Conservation (phyloP, 2,329 filamentous ascomycete genomes). For the Lizonia empirigonia region DNA sequence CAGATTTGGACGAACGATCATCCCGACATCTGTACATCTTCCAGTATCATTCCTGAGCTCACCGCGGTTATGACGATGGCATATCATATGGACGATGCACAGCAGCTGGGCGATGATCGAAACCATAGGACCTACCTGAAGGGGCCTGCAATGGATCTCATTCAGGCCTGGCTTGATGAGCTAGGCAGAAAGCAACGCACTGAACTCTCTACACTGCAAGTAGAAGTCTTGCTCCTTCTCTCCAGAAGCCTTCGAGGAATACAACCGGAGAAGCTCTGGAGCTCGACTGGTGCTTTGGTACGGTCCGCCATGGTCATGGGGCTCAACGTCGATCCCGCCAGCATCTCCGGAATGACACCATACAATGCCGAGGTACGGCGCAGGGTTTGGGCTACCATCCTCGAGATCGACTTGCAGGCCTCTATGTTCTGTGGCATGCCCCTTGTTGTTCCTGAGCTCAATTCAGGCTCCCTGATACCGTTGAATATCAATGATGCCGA, state of each 20-base stretch:
- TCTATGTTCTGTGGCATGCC: conserved; percentile 29
- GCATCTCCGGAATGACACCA: conserved; percentile 40
- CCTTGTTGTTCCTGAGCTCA: conserved; percentile 20
- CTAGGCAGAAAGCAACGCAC: conserved; percentile 29
- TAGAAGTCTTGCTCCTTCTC: conserved; percentile 24
- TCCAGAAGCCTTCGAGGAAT: conserved; percentile 19
- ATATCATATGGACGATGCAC: conserved; percentile 25
- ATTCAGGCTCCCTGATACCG: conserved; percentile 13
- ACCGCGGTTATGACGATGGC: conserved; percentile 30
- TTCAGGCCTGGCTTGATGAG: conserved; percentile 31
- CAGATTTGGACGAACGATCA: conserved; percentile 24
- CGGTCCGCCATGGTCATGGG: conserved; percentile 52
- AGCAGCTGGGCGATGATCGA: conserved; percentile 11
- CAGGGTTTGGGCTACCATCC: conserved; percentile 53
- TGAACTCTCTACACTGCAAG: conserved; percentile 29
- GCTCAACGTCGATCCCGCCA: conserved; percentile 48
- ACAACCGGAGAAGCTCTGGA: conserved; percentile 30
- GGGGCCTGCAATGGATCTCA: conserved; percentile 19
- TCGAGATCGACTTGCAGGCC: conserved; percentile 49
- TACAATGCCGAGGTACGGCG: conserved; percentile 50
- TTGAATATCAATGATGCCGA: conserved; percentile 28
- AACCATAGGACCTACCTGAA: conserved; percentile 22
- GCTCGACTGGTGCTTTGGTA: conserved; percentile 44
- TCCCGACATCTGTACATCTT: conserved; percentile 16
- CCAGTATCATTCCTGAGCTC: conserved; percentile 32